Conservation (phyloP, 192 early-diverging fungal genomes). For the Coemansia sp. region DNA sequence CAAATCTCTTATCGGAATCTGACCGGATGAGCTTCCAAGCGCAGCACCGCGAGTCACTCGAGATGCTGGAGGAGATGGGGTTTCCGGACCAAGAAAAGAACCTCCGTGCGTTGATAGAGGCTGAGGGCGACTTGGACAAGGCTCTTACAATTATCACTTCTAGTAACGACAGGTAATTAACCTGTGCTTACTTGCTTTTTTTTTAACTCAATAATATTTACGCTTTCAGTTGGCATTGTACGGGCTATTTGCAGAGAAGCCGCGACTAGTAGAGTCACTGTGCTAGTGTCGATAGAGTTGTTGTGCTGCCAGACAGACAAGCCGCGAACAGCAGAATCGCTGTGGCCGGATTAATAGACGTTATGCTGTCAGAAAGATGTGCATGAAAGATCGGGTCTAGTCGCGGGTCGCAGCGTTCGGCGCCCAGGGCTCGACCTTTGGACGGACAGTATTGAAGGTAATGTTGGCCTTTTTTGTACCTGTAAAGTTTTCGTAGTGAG, state of each 20-base stretch:
- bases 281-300: too few relatives aligned
- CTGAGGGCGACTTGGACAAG: conserved; percentile 81
- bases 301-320: too few relatives aligned
- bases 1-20: conserved; percentile 2
- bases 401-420: conserved; percentile 24
- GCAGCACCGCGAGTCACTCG: conserved; percentile 66
- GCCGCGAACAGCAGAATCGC: too few relatives aligned
- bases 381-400: conserved; percentile 1
- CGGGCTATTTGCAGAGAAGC: too few relatives aligned
- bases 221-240: too few relatives aligned
- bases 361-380: too few relatives aligned
- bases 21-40: conserved; percentile 30
- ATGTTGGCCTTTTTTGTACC: conserved; percentile 47
- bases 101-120: conserved; percentile 77
- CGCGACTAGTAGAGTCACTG: too few relatives aligned
- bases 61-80: conserved; percentile 90
- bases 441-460: conserved; percentile 53
- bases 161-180: conserved; percentile 11
- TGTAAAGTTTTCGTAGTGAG: conserved; percentile 52
- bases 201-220: neutral
- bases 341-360: too few relatives aligned
- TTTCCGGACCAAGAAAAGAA: conserved; percentile 83
- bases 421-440: conserved; percentile 49
- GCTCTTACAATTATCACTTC: conserved; percentile 68
- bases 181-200: neutral